Percentiles rank a stretch among this genome's conserved stretches.
These are phyloP conservation scores for Lasiosphaeriaceae sp. DNA, from an alignment of 495 filamentous ascomycete species.

Conservation along the genomic window DNA sequence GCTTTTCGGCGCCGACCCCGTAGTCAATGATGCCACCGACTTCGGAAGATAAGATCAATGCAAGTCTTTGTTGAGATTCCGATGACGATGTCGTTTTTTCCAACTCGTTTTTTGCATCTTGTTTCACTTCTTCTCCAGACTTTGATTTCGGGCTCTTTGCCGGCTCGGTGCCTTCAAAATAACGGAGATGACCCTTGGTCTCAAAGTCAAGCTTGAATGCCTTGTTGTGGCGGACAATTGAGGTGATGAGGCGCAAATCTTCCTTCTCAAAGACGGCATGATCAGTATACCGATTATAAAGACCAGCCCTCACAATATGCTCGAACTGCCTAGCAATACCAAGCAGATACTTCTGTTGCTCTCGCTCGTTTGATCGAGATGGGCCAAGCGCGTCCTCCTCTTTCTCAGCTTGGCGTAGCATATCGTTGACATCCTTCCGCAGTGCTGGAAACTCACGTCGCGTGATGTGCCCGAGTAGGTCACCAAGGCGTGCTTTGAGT, in stretches of 20 bases:
- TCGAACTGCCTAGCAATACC: constrained; percentile 42
- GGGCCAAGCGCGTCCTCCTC: constrained; percentile 40
- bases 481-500: constrained; percentile 37
- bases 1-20: neutral
- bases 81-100: neutral
- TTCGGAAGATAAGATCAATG: constrained; percentile 11
- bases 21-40: constrained; percentile 8
- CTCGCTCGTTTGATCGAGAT: constrained; percentile 33
- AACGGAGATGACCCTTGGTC: neutral
- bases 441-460: constrained; percentile 48
- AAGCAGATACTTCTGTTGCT: constrained; percentile 43
- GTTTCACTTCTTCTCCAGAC: no score
- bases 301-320: constrained; percentile 30
- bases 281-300: constrained; percentile 38
- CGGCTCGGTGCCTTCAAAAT: neutral
- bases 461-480: constrained; percentile 40
- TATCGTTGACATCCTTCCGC: constrained; percentile 30
- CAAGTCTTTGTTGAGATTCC: neutral
- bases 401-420: constrained; percentile 15
- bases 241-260: constrained; percentile 40
- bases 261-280: constrained; percentile 34
- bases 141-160: neutral
- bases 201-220: constrained; percentile 12
- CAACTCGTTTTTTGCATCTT: neutral
- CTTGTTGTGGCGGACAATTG: constrained; percentile 32